Evolutionary conservation across 495 filamentous ascomycete genomes (phyloP).

Genomic region (Hypomontagnella monticulosa): DNA sequence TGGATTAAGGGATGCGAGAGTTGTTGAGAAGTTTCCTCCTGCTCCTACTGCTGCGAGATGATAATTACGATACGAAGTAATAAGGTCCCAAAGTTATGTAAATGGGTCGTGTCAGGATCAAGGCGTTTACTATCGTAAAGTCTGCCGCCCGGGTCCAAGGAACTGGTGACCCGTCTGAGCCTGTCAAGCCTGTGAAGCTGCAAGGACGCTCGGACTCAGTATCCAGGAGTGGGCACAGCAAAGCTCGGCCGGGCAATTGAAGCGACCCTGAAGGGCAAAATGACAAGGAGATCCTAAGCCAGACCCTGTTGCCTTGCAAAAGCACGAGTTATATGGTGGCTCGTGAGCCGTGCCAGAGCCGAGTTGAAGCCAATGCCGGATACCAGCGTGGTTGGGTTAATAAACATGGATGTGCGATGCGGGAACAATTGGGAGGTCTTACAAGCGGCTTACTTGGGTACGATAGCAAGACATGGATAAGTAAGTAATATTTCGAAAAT

Average conservation of each 20-base stretch:
- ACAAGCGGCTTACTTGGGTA: background rate
- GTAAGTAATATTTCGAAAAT: too few species aligned
- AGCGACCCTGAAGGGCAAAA: constrained; percentile 22
- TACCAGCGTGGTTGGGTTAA: constrained; percentile 27
- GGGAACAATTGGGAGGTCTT: constrained; percentile 12
- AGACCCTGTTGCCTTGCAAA: constrained; percentile 6
- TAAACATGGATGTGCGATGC: constrained; percentile 3
- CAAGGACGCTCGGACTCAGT: constrained; percentile 8
- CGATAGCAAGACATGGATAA: too few species aligned
- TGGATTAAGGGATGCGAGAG: constrained; percentile 13
- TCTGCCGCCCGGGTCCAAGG: constrained; percentile 28
- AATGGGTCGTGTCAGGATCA: background rate
- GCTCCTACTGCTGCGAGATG: background rate
- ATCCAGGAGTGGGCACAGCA: too few species aligned
- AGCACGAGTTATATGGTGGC: constrained; percentile 24
- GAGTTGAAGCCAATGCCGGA: constrained; percentile 8
- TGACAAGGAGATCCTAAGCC: constrained; percentile 17
- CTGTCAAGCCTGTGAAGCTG: constrained; percentile 7
- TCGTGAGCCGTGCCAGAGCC: constrained; percentile 31
- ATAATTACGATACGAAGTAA: background rate
- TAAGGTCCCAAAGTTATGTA: too few species aligned
- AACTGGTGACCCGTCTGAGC: constrained; percentile 24
- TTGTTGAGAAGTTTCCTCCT: constrained; percentile 3
- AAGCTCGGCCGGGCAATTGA: constrained; percentile 18
- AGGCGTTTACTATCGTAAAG: constrained; percentile 5